phyloP scores from a whole-genome alignment of 257 asterid genomes.

The Paraleonurus japonicus region DNA sequence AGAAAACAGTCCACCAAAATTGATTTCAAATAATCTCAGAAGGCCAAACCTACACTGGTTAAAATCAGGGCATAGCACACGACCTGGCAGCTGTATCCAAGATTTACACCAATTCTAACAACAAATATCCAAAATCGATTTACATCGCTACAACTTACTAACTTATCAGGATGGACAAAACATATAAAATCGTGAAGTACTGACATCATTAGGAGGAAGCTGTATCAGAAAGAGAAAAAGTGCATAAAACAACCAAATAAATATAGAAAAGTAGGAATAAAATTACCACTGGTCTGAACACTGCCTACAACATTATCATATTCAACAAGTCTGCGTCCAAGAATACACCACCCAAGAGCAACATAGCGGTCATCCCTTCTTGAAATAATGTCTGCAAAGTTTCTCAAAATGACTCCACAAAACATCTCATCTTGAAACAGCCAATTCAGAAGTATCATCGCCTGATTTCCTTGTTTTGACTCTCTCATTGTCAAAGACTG shows the following conservation, averaged over 20 bases:
- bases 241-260: not conserved
- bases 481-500: conserved; percentile 55
- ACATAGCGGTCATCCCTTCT: conserved; percentile 71
- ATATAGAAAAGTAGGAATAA: not conserved
- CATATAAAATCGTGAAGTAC: not conserved
- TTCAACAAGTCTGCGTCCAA: conserved; percentile 69
- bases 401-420: conserved; percentile 47
- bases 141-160: not conserved
- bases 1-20: not conserved
- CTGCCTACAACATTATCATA: conserved; percentile 41
- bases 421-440: conserved; percentile 67
- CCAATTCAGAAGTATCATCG: conserved; percentile 77
- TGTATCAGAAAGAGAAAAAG: conserved; percentile 3
- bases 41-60: not conserved
- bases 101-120: conserved; percentile 7
- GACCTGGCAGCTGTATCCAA: conserved; percentile 4
- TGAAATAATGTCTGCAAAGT: conserved; percentile 46
- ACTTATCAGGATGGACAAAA: not conserved
- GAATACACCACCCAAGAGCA: conserved; percentile 85
- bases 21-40: not conserved
- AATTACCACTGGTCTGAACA: conserved; percentile 55
- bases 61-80: not conserved
- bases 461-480: conserved; percentile 54
- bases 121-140: not conserved
- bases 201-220: not conserved